Percentiles rank a stretch among this genome's conserved stretches.
Evolutionary conservation across 1,284 basidiomycete species (phyloP).

Genomic region (Ustilago hordei): DNA sequence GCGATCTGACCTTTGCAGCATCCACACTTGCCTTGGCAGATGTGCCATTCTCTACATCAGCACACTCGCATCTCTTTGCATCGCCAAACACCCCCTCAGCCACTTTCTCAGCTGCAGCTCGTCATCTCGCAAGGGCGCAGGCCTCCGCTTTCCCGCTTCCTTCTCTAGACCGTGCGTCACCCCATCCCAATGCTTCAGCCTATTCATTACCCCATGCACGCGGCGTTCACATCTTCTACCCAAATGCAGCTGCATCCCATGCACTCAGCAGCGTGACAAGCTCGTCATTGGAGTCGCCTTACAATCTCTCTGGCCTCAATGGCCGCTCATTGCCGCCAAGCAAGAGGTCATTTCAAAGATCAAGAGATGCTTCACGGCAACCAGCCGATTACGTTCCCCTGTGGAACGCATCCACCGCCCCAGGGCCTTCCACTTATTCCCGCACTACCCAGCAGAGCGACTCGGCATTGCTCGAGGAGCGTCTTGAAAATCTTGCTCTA

Average conservation of each 20-base stretch:
- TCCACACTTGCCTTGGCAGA: slow-evolving; percentile 9
- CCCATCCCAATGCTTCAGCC: slow-evolving; percentile 9
- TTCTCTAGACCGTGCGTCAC: slow-evolving; percentile 14
- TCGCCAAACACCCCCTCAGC: slow-evolving; percentile 5
- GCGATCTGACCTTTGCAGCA: slow-evolving; percentile 1
- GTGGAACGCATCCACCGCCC: slow-evolving; percentile 25
- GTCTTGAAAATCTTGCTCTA: slow-evolving; percentile 8
- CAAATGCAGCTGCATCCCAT: slow-evolving; percentile 28
- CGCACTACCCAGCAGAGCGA: background rate
- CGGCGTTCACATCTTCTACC: slow-evolving; percentile 35
- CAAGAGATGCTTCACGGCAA: background rate
- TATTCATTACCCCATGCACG: slow-evolving; percentile 21
- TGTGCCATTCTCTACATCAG: background rate
- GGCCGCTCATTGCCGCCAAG: background rate
- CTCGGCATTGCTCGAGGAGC: slow-evolving; percentile 8
- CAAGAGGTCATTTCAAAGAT: background rate
- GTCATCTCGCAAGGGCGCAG: slow-evolving; percentile 15
- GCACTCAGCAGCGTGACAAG: slow-evolving; percentile 7
- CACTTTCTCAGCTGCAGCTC: slow-evolving; percentile 24
- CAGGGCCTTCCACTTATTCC: slow-evolving; percentile 2
- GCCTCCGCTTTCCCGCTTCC: slow-evolving; percentile 18
- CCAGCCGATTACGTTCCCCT: slow-evolving; percentile 29
- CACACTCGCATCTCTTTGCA: background rate
- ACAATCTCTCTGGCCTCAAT: slow-evolving; percentile 4
- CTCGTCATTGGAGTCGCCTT: slow-evolving; percentile 5